Evolutionary conservation across 345 rosid genomes (phyloP).

Genomic region (Boechera divaricarpa): DNA sequence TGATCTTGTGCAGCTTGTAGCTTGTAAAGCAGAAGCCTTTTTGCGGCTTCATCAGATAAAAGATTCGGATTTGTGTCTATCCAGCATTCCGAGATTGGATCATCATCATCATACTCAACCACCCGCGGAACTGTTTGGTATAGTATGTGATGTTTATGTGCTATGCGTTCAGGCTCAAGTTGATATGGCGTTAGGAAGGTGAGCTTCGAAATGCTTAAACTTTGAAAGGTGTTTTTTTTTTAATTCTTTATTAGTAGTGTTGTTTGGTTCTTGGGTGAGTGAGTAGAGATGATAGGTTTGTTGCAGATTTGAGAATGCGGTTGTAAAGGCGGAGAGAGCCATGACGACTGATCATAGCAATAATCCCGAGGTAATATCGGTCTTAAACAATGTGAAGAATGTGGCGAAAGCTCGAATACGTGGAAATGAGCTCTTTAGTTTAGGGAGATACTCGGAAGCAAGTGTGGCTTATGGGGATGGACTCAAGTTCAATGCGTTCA

Average conservation of each 20-base stretch:
- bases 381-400: constrained; percentile 66
- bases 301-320: constrained; percentile 94
- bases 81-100: constrained; percentile 53
- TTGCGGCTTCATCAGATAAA: constrained; percentile 77
- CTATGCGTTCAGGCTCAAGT: constrained; percentile 80
- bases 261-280: constrained; percentile 48
- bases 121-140: constrained; percentile 59
- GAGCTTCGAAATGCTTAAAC: constrained; percentile 52
- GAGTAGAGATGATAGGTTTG: constrained; percentile 56
- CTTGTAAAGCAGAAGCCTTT: constrained; percentile 89
- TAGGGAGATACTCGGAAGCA: constrained; percentile 81
- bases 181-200: constrained; percentile 97
- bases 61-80: constrained; percentile 70
- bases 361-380: constrained; percentile 56
- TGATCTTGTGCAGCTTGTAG: constrained; percentile 65
- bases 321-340: constrained; percentile 84
- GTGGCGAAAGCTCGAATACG: constrained; percentile 78
- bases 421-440: constrained; percentile 83
- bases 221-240: neutral
- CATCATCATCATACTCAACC: constrained; percentile 35
- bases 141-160: constrained; percentile 72
- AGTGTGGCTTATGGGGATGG: constrained; percentile 94
- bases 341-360: constrained; percentile 58
- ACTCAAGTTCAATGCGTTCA: constrained; percentile 69
- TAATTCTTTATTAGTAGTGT: constrained; percentile 29